These are phyloP conservation scores for Phellopilus nigrolimitatus DNA, from an alignment of 1,284 basidiomycete genomes.

Conservation along the genomic window DNA sequence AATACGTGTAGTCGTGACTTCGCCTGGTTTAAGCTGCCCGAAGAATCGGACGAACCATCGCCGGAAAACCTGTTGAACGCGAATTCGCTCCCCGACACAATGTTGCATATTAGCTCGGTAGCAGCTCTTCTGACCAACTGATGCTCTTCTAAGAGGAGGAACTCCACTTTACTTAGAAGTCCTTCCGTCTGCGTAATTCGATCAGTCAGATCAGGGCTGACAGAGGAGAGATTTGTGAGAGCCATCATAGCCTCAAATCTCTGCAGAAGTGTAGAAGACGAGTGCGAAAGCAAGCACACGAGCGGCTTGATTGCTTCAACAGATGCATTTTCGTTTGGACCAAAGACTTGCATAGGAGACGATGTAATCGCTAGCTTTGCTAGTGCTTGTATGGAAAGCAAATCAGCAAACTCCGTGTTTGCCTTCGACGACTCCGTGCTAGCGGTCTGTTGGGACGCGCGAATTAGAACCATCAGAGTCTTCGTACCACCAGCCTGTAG, in stretches of 20 bases:
- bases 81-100: conserved; percentile 71
- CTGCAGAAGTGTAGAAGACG: conserved; percentile 70
- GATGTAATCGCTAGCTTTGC: conserved; percentile 92
- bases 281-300: conserved; percentile 62
- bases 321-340: conserved; percentile 71
- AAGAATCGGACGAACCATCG: conserved; percentile 32
- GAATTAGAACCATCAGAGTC: conserved; percentile 61
- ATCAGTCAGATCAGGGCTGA: conserved; percentile 58
- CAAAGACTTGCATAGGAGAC: conserved; percentile 86
- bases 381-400: conserved; percentile 81
- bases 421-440: conserved; percentile 24
- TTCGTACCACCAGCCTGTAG: conserved; percentile 83
- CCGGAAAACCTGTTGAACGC: conserved; percentile 71
- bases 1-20: conserved; percentile 75
- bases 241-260: conserved; percentile 94
- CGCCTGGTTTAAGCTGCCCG: conserved; percentile 23
- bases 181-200: conserved; percentile 59
- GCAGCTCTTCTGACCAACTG: conserved; percentile 79
- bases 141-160: conserved; percentile 84
- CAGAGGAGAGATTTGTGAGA: conserved; percentile 90
- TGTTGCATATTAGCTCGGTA: conserved; percentile 91
- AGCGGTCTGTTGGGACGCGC: conserved; percentile 30
- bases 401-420: conserved; percentile 41
- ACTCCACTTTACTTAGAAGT: conserved; percentile 67
- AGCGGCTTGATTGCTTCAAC: conserved; percentile 80